A percentile compares a stretch with the other conserved stretches of the same genome.
Evolutionary conservation across 2,329 filamentous ascomycete species (phyloP).

Genomic region (Pestalotiopsis sp.): DNA sequence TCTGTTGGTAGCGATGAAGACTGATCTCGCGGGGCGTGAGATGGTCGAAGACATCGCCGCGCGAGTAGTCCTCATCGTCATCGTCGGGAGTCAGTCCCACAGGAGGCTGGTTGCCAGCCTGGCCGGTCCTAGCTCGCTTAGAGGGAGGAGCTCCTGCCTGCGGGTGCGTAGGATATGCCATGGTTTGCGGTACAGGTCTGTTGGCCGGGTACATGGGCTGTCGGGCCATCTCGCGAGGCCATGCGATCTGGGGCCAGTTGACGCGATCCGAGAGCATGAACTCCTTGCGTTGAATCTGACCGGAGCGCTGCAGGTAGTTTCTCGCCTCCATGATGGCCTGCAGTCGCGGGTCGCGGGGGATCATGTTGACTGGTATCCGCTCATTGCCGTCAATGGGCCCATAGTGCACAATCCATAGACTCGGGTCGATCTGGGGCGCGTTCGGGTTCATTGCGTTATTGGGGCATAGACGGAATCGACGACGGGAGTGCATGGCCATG

Average conservation of each 20-base stretch:
- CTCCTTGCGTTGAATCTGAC: slow-evolving; percentile 84
- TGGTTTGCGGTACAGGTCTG: slow-evolving; percentile 57
- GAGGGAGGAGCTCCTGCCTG: slow-evolving; percentile 51
- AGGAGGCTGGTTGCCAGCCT: slow-evolving; percentile 40
- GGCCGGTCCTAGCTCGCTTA: slow-evolving; percentile 55
- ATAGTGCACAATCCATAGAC: slow-evolving; percentile 91
- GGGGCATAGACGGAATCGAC: slow-evolving; percentile 83
- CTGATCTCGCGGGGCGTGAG: slow-evolving; percentile 90
- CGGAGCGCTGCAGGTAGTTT: slow-evolving; percentile 70
- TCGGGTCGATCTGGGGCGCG: slow-evolving; percentile 73
- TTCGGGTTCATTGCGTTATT: slow-evolving; percentile 70
- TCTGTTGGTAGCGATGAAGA: slow-evolving; percentile 83
- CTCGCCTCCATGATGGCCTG: slow-evolving; percentile 64
- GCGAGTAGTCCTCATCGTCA: slow-evolving; percentile 86
- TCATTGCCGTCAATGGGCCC: slow-evolving; percentile 74
- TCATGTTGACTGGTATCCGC: slow-evolving; percentile 68
- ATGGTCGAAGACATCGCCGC: slow-evolving; percentile 88
- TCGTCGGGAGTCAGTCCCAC: slow-evolving; percentile 60
- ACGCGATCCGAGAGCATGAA: slow-evolving; percentile 90
- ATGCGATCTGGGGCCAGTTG: slow-evolving; percentile 86
- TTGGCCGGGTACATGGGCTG: slow-evolving; percentile 54
- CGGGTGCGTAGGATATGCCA: slow-evolving; percentile 63
- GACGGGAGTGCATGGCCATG: slow-evolving; percentile 75
- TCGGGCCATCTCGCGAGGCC: slow-evolving; percentile 58
- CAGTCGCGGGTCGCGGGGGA: slow-evolving; percentile 65